Evolutionary conservation across 2,329 filamentous ascomycete species (phyloP).

Genomic region (Albophoma yamanashiensis): DNA sequence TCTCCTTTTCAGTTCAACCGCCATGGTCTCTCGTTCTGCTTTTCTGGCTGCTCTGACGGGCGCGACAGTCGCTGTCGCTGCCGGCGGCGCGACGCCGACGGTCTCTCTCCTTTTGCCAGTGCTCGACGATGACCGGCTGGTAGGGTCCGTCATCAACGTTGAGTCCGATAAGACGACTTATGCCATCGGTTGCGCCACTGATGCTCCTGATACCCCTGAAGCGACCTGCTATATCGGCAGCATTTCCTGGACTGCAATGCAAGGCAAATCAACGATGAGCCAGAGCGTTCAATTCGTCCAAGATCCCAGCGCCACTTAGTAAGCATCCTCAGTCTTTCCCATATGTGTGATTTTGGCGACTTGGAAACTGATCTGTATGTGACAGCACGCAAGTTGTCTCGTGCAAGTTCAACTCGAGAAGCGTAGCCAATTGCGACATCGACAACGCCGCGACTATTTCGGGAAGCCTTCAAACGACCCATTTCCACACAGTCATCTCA

Average conservation of each 20-base stretch:
- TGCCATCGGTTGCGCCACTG: neutral
- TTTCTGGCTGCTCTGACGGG: neutral
- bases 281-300: neutral
- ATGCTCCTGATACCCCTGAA: neutral
- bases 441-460: neutral
- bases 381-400: neutral
- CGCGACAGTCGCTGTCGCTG: neutral
- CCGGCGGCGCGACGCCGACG: neutral
- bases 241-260: neutral
- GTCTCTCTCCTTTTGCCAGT: neutral
- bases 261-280: neutral
- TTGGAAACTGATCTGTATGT: neutral
- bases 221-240: neutral
- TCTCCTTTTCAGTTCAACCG: neutral
- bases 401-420: neutral
- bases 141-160: neutral
- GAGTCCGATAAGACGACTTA: neutral
- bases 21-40: neutral
- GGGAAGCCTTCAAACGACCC: neutral
- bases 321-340: neutral
- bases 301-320: neutral
- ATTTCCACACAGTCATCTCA: neutral
- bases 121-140: neutral
- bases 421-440: neutral
- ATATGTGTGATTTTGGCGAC: neutral